A percentile compares a stretch with the other conserved stretches of the same genome.
These are phyloP conservation scores for Pyrus hybrid DNA, from an alignment of 331 rosid genomes.

Conservation along the genomic window DNA sequence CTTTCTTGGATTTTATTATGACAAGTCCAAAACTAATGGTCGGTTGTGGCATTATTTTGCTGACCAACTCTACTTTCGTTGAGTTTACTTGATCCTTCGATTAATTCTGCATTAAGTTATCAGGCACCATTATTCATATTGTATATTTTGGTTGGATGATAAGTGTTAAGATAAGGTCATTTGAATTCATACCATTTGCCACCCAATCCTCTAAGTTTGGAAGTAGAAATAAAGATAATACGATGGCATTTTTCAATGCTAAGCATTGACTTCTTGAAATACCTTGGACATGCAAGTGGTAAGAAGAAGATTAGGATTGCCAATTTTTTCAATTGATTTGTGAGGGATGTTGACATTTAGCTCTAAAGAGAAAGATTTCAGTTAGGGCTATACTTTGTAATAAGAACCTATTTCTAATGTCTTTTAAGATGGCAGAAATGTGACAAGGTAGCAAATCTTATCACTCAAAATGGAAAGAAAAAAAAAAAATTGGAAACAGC, in stretches of 20 bases:
- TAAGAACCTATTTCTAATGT: neutral
- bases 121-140: neutral
- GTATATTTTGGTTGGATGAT: neutral
- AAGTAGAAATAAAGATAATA: neutral
- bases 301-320: neutral
- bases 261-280: neutral
- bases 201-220: neutral
- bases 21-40: neutral
- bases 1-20: neutral
- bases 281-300: neutral
- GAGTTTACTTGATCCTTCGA: neutral
- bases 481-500: neutral
- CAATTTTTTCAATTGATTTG: neutral
- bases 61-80: neutral
- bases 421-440: neutral
- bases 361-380: neutral
- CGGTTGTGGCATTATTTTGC: neutral
- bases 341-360: neutral
- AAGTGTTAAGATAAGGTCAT: neutral
- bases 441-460: neutral
- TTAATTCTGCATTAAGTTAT: neutral
- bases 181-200: neutral
- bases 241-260: neutral
- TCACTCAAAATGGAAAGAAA: neutral
- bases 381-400: neutral